Conservation (phyloP, 129 eudicot genomes). For the Flaveria sonorensis region DNA sequence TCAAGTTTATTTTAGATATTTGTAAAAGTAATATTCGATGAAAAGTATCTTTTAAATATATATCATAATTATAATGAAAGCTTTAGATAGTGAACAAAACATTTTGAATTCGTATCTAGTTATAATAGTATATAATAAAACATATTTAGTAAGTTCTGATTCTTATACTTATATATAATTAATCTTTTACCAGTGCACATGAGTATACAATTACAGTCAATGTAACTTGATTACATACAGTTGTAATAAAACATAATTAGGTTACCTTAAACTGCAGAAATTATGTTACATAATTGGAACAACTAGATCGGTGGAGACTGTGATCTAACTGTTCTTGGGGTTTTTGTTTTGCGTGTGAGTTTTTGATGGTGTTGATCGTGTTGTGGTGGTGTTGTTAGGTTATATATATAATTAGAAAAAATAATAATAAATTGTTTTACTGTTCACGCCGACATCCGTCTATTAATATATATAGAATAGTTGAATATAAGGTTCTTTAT, state of each 20-base stretch:
- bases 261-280: background rate
- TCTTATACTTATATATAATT: background rate
- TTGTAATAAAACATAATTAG: background rate
- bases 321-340: background rate
- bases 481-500: background rate
- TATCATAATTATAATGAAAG: too few relatives aligned
- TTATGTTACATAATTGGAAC: background rate
- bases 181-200: background rate
- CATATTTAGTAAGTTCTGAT: background rate
- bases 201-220: background rate
- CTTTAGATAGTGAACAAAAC: background rate
- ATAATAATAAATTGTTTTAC: too few relatives aligned
- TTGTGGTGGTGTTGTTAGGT: slow-evolving; percentile 1
- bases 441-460: too few relatives aligned
- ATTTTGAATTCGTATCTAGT: too few relatives aligned
- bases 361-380: background rate
- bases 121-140: background rate
- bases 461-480: too few relatives aligned
- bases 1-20: background rate
- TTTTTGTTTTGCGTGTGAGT: slow-evolving; percentile 2
- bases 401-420: too few relatives aligned
- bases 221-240: background rate
- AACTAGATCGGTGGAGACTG: slow-evolving; percentile 25
- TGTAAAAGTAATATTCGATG: background rate
- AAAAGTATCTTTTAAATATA: background rate